Base-by-base conservation (phyloP, 2,329 filamentous ascomycete genomes). In the Sphaceloma murrayae region DNA sequence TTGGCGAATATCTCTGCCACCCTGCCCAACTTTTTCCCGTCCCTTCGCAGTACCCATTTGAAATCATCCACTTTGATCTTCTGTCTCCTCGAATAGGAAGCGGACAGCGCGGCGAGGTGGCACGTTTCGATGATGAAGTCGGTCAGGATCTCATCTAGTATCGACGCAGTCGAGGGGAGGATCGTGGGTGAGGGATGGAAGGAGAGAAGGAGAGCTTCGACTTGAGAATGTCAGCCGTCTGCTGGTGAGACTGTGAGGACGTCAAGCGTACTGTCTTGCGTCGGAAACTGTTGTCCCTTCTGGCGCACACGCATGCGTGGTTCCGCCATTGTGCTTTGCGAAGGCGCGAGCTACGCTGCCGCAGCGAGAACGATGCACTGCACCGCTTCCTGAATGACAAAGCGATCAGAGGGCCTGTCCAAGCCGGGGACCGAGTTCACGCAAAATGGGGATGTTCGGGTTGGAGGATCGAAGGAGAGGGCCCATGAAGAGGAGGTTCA, bases 41-140 rank as follows among this genome's bases (percentile, higher is more conserved):
- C 93, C 51, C 83, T 78, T 22, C 91, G 77, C 54, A 96, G 77
- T 29, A 87, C 86, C 64, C 94, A 98, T 58, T 93, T 87, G 67
- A 98, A 94, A 64, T 98, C 91, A 58, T 95, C 89, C 57, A 94
- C 85, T 63, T 98, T 98, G 66, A 98, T 87, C 67, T 98, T 98
- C 57, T 94, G 85, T 2, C 91, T 83, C 0, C 87, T 82, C 2
- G 84, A 80, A 63, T 94, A 85, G 61, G 85, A 80, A 1, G 91
- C 91, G 43, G 82, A 80, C 33, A 85, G 78, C 3, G 87, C 85
- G 3, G 91, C 89, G 59, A 86, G 82, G 67, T 94, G 91, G 65
- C 85, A 89, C 45, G 91, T 80, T 62, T 91, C 86, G 60, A 94
- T 86, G 61, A 96, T 85, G 70, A 94, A 95, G 68, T 96, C 91